A percentile compares a stretch with the other conserved stretches of the same genome.
These are phyloP conservation scores for Teunomyces panamensis DNA, from an alignment of 805 yeast species.

Conservation along the genomic window DNA sequence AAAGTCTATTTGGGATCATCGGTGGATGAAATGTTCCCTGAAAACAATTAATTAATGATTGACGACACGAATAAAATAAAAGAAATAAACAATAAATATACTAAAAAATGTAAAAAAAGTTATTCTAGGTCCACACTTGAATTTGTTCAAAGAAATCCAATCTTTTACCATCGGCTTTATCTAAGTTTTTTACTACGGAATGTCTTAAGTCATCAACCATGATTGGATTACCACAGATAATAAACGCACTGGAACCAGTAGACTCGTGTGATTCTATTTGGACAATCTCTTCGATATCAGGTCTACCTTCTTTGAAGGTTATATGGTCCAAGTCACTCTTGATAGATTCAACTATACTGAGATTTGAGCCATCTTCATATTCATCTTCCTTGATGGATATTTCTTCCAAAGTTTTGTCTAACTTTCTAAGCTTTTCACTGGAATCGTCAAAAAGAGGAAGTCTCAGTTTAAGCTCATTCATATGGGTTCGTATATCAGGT, in stretches of 20 bases:
- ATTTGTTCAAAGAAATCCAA: conserved; percentile 74
- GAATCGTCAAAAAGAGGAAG: conserved; percentile 1
- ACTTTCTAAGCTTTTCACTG: not conserved
- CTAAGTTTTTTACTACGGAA: conserved; percentile 42
- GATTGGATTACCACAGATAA: conserved; percentile 61
- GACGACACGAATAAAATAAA: not conserved
- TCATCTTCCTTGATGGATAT: not conserved
- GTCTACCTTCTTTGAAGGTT: conserved; percentile 35
- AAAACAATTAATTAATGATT: not conserved
- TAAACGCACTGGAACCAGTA: conserved; percentile 46
- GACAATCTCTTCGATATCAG: conserved; percentile 42
- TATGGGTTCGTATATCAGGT: conserved; percentile 16
- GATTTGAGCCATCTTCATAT: not conserved
- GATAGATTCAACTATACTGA: conserved; percentile 3
- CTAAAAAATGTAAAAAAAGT: not conserved
- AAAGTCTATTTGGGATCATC: conserved; percentile 70
- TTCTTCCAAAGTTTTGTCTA: not conserved
- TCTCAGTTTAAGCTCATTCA: not conserved
- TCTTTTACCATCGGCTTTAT: conserved; percentile 36
- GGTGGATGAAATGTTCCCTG: conserved; percentile 47
- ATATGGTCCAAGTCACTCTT: conserved; percentile 15
- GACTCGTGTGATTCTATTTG: conserved; percentile 33
- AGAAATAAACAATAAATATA: not conserved
- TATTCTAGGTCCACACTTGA: conserved; percentile 57
- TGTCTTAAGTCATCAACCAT: conserved; percentile 58